Evolutionary conservation across 2,329 filamentous ascomycete species (phyloP).

Genomic region (Epichloe baconii): DNA sequence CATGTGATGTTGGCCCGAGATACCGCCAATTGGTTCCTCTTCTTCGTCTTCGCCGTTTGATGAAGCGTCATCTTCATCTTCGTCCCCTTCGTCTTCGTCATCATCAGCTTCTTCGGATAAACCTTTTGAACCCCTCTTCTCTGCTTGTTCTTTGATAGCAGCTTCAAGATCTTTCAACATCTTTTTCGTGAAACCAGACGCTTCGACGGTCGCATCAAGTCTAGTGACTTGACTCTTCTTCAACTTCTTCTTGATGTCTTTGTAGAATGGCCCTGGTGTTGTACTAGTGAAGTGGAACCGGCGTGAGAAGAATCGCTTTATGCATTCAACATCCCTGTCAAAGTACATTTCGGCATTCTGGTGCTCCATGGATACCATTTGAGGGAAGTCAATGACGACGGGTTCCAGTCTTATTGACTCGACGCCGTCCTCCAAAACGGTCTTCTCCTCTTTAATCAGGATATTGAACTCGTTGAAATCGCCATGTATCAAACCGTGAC

Average conservation of each 20-base stretch:
- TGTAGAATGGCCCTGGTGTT: constrained; percentile 72
- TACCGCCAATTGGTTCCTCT: not conserved
- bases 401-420: constrained; percentile 49
- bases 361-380: constrained; percentile 95
- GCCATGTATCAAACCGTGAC: constrained; percentile 84
- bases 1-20: not conserved
- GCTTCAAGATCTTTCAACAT: constrained; percentile 89
- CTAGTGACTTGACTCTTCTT: constrained; percentile 52
- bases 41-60: constrained; percentile 4
- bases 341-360: constrained; percentile 94
- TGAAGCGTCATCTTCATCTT: constrained; percentile 6
- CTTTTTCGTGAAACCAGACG: constrained; percentile 91
- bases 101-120: constrained; percentile 13
- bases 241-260: constrained; percentile 65
- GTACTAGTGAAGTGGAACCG: constrained; percentile 80
- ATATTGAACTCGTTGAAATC: constrained; percentile 99
- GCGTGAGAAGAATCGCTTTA: constrained; percentile 86
- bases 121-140: constrained; percentile 24
- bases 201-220: constrained; percentile 78
- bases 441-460: constrained; percentile 64
- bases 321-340: constrained; percentile 85
- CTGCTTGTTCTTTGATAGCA: constrained; percentile 71
- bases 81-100: constrained; percentile 15
- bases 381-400: constrained; percentile 91
- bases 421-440: constrained; percentile 25